Evolutionary conservation across 2,329 filamentous ascomycete species (phyloP).

Genomic region (Parastagonospora avenae): DNA sequence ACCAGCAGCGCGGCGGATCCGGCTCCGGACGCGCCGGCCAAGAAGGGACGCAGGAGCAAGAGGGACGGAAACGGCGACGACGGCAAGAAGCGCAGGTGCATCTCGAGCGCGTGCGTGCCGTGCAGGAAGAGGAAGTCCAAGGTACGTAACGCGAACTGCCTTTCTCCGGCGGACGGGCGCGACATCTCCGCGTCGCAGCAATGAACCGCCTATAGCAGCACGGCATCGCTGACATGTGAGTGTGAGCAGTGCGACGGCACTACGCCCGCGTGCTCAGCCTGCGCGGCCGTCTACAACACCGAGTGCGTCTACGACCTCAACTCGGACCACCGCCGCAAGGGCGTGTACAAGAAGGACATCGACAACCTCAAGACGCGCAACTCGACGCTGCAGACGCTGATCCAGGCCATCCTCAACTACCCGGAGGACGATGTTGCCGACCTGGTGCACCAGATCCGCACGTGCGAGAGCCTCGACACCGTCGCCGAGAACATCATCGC

Average conservation of each 20-base stretch:
- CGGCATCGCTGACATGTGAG: slow-evolving; percentile 7
- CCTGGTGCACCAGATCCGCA: slow-evolving; percentile 84
- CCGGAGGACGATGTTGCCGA: slow-evolving; percentile 82
- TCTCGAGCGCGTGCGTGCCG: slow-evolving; percentile 47
- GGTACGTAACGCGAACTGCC: slow-evolving; percentile 30
- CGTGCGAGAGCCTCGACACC: slow-evolving; percentile 75
- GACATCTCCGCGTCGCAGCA: slow-evolving; percentile 7
- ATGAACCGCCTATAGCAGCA: too few relatives aligned
- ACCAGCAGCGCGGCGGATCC: slow-evolving; percentile 6
- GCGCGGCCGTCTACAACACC: slow-evolving; percentile 88
- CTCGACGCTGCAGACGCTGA: slow-evolving; percentile 87
- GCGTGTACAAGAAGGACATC: slow-evolving; percentile 92
- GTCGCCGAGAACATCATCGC: slow-evolving; percentile 65
- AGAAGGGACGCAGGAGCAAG: slow-evolving; percentile 42
- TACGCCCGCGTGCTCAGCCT: slow-evolving; percentile 90
- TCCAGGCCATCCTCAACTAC: slow-evolving; percentile 91
- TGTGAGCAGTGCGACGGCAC: slow-evolving; percentile 77
- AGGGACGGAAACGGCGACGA: slow-evolving; percentile 47
- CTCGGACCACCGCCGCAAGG: slow-evolving; percentile 93
- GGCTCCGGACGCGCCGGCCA: slow-evolving; percentile 24
- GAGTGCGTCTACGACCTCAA: slow-evolving; percentile 95
- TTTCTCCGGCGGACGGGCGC: slow-evolving; percentile 14
- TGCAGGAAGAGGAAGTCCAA: slow-evolving; percentile 50
- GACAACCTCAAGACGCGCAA: slow-evolving; percentile 86
- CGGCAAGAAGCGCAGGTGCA: slow-evolving; percentile 51